Conservation (phyloP, 2,329 filamentous ascomycete species). For the Dothideomycetidae sp. region DNA sequence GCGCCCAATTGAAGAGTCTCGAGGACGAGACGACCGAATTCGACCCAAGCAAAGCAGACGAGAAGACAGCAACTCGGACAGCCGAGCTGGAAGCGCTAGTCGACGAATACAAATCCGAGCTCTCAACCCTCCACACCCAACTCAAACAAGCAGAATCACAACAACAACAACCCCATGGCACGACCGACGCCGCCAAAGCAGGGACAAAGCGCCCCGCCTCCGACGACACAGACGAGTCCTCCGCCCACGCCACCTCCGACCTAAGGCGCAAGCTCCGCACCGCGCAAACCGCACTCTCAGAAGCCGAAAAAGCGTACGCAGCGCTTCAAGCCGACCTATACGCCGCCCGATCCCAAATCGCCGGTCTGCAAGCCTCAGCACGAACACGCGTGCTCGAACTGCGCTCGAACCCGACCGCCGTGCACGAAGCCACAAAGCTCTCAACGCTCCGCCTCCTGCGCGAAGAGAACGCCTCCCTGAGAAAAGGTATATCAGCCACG, state of each 20-base stretch:
- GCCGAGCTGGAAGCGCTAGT: constrained; percentile 73
- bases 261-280: constrained; percentile 77
- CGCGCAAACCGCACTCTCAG: constrained; percentile 62
- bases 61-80: constrained; percentile 58
- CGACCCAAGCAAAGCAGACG: constrained; percentile 64
- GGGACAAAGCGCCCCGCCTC: constrained; percentile 32
- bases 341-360: constrained; percentile 59
- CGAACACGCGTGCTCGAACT: constrained; percentile 74
- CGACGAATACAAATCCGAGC: constrained; percentile 71
- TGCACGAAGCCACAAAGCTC: constrained; percentile 71
- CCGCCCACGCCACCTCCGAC: constrained; percentile 62
- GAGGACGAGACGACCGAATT: constrained; percentile 81
- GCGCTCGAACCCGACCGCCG: constrained; percentile 80
- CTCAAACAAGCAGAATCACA: constrained; percentile 49
- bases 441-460: constrained; percentile 63
- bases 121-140: constrained; percentile 59
- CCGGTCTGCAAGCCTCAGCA: constrained; percentile 49
- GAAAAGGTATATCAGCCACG: constrained; percentile 48
- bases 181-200: constrained; percentile 41
- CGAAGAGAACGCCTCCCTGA: constrained; percentile 68
- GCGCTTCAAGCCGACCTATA: constrained; percentile 63
- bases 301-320: constrained; percentile 53
- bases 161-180: constrained; percentile 33
- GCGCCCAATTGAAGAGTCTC: constrained; percentile 75
- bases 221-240: constrained; percentile 36